A percentile compares a stretch with the other conserved stretches of the same genome.
These are phyloP conservation scores for Vitis riparia DNA, from an alignment of 164 flowering plant species.

Conservation along the genomic window DNA sequence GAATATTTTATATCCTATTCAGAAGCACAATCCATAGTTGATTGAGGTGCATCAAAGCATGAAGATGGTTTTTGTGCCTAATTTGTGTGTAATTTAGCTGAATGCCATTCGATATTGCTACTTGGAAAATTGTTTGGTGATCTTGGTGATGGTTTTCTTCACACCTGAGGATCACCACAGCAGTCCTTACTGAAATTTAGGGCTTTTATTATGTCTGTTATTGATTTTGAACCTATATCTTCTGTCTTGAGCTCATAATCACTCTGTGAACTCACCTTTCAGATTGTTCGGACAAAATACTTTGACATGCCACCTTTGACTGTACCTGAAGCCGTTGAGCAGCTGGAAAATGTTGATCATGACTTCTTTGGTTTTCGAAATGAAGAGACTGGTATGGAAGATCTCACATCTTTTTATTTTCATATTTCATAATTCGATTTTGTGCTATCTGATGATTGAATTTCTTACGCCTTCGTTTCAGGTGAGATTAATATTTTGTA, in stretches of 20 bases:
- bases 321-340: conserved; percentile 79
- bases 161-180: too few species aligned
- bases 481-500: conserved; percentile 90
- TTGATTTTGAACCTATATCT: background rate
- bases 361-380: conserved; percentile 91
- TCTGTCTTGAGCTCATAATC: too few species aligned
- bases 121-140: too few species aligned
- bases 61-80: too few species aligned
- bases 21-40: too few species aligned
- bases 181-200: too few species aligned
- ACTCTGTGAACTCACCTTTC: conserved; percentile 18
- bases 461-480: conserved; percentile 24
- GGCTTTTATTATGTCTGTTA: background rate
- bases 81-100: too few species aligned
- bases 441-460: background rate
- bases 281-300: conserved; percentile 90
- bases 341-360: conserved; percentile 83
- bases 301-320: conserved; percentile 96
- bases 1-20: too few species aligned
- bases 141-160: too few species aligned
- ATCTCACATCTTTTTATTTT: background rate
- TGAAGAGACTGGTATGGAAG: conserved; percentile 76
- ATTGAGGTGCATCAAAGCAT: too few species aligned
- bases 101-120: too few species aligned
- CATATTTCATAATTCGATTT: background rate